Percentiles rank a stretch among this genome's conserved stretches.
phyloP scores from a whole-genome alignment of 2,329 filamentous ascomycete species.

The Lithohypha guttulata region DNA sequence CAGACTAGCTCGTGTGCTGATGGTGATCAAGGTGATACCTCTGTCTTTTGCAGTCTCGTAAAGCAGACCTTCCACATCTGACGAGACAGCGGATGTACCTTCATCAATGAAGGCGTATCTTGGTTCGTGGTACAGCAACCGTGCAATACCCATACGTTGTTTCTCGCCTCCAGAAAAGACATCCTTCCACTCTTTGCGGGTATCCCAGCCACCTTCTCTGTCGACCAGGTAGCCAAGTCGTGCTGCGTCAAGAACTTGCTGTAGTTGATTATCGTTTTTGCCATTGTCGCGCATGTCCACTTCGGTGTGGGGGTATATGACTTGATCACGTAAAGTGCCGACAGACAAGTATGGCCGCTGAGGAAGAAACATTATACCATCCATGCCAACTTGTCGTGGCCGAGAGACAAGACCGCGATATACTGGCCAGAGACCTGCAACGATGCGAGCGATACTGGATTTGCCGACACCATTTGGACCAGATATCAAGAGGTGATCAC shows the following conservation, averaged over 20 bases:
- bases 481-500: conserved; percentile 89
- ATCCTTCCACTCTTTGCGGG: conserved; percentile 96
- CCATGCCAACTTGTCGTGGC: conserved; percentile 66
- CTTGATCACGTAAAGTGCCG: conserved; percentile 87
- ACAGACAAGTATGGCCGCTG: conserved; percentile 87
- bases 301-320: conserved; percentile 94
- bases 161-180: conserved; percentile 96
- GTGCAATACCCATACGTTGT: conserved; percentile 83
- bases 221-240: conserved; percentile 79
- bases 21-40: conserved; percentile 91
- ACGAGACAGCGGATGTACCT: conserved; percentile 85
- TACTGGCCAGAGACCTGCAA: conserved; percentile 89
- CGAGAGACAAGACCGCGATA: conserved; percentile 87
- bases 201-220: conserved; percentile 93
- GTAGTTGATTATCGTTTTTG: conserved; percentile 66
- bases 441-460: conserved; percentile 72
- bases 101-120: conserved; percentile 92
- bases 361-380: conserved; percentile 97
- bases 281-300: conserved; percentile 81
- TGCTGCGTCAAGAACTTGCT: conserved; percentile 68
- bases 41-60: conserved; percentile 89
- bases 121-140: conserved; percentile 88
- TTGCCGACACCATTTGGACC: conserved; percentile 93
- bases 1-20: conserved; percentile 84
- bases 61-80: conserved; percentile 83